Conservation (phyloP, 257 asterid genomes). For the Solanum paucissectum region DNA sequence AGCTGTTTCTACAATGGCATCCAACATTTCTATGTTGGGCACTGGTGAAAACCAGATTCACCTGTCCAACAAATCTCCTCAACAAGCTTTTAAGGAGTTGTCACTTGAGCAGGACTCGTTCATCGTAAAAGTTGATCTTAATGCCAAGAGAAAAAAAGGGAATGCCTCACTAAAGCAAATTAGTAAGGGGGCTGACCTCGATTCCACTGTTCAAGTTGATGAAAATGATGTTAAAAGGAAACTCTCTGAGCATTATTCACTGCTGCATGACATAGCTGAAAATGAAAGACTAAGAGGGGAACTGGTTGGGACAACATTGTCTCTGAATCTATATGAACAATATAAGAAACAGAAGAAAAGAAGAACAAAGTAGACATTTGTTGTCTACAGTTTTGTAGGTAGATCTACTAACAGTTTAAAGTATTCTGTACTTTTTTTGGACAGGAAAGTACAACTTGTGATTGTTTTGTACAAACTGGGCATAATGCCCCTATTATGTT, state of each 20-base stretch:
- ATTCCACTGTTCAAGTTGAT: constrained; percentile 13
- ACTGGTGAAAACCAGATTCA: constrained; percentile 43
- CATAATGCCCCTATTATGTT: background rate
- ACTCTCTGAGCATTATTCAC: constrained; percentile 44
- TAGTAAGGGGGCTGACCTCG: constrained; percentile 10
- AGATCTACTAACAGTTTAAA: background rate
- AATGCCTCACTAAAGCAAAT: constrained; percentile 2
- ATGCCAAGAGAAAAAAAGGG: constrained; percentile 33
- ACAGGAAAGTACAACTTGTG: background rate
- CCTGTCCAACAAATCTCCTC: constrained; percentile 63
- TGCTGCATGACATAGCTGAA: constrained; percentile 58
- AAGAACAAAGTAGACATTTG: constrained; percentile 12
- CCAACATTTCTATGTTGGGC: constrained; percentile 57
- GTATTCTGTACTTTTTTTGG: background rate
- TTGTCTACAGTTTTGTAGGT: background rate
- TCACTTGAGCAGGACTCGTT: constrained; percentile 35
- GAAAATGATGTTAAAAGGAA: constrained; percentile 43
- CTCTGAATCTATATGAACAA: constrained; percentile 41
- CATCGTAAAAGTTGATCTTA: constrained; percentile 16
- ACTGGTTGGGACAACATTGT: constrained; percentile 30
- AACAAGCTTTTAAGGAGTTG: constrained; percentile 53
- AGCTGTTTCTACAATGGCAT: constrained; percentile 45
- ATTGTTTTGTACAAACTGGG: background rate
- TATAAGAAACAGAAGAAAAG: constrained; percentile 46
- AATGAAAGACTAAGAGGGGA: constrained; percentile 64